phyloP scores from a whole-genome alignment of 2,329 filamentous ascomycete species.

The Torrubiella hemipterigena region DNA sequence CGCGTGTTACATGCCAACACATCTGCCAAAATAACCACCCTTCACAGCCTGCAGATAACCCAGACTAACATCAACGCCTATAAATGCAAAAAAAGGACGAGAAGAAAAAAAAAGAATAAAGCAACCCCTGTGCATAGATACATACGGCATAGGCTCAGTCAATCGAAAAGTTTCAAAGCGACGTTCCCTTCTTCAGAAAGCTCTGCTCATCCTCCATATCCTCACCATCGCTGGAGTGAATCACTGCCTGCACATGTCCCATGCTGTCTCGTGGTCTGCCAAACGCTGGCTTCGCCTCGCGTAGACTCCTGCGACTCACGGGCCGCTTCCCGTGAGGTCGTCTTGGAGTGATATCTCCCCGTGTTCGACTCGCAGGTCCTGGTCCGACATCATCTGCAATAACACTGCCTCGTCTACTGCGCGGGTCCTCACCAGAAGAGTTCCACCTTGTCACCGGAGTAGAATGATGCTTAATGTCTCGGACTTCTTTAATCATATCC shows the following conservation, averaged over 20 bases:
- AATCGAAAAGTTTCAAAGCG: conserved; percentile 19
- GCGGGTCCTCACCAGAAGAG: conserved; percentile 33
- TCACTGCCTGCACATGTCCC: conserved; percentile 36
- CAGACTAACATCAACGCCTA: too few species aligned
- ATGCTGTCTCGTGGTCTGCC: conserved; percentile 18
- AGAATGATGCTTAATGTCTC: conserved; percentile 42
- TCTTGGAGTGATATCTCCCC: conserved; percentile 13
- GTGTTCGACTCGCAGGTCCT: conserved; percentile 15
- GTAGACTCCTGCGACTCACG: conserved; percentile 28
- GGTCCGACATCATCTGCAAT: conserved; percentile 21
- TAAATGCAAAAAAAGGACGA: too few species aligned
- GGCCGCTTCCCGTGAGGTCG: conserved; percentile 14
- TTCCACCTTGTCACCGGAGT: conserved; percentile 37
- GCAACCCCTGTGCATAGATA: not conserved
- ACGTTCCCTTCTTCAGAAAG: conserved; percentile 25
- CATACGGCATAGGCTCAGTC: too few species aligned
- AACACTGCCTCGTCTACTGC: conserved; percentile 8
- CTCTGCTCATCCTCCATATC: conserved; percentile 16
- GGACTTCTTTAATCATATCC: conserved; percentile 74
- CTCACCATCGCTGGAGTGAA: conserved; percentile 22
- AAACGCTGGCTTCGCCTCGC: conserved; percentile 22
- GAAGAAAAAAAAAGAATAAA: not conserved
- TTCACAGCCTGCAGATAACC: too few species aligned
- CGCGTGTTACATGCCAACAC: too few species aligned
- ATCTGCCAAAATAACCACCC: too few species aligned